Conservation (phyloP, 441 rosid species). For the Jatropha podagrica region DNA sequence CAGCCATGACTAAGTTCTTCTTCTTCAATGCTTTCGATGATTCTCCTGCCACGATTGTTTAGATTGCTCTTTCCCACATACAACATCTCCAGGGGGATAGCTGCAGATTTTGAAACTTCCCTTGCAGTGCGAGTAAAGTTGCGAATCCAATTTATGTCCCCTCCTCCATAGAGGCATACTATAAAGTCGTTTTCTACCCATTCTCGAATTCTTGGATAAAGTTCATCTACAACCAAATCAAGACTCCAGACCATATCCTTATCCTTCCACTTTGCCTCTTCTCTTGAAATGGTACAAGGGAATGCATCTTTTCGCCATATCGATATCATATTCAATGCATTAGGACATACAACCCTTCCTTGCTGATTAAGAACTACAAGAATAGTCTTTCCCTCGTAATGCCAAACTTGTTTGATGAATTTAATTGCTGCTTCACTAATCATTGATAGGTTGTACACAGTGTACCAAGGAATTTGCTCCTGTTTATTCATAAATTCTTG, state of each 20-base stretch:
- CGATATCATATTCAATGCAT: conserved; percentile 77
- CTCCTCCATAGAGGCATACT: conserved; percentile 79
- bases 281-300: conserved; percentile 56
- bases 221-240: conserved; percentile 52
- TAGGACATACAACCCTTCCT: conserved; percentile 54
- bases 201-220: conserved; percentile 38
- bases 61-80: conserved; percentile 70
- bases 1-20: conserved; percentile 49
- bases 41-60: conserved; percentile 40
- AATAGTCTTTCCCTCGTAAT: conserved; percentile 59
- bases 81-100: conserved; percentile 48
- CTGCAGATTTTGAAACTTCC: conserved; percentile 38
- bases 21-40: conserved; percentile 21
- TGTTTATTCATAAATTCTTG: conserved; percentile 44
- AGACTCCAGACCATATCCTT: conserved; percentile 40
- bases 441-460: conserved; percentile 51
- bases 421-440: conserved; percentile 49
- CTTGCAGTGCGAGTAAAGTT: conserved; percentile 40
- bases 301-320: conserved; percentile 62
- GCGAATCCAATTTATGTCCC: conserved; percentile 66
- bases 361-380: conserved; percentile 66
- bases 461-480: conserved; percentile 58
- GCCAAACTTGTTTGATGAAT: conserved; percentile 57
- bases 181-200: conserved; percentile 59
- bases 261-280: conserved; percentile 54